phyloP scores from a whole-genome alignment of 2,329 filamentous ascomycete species.

The Magnaporthiopsis rhizophila region DNA sequence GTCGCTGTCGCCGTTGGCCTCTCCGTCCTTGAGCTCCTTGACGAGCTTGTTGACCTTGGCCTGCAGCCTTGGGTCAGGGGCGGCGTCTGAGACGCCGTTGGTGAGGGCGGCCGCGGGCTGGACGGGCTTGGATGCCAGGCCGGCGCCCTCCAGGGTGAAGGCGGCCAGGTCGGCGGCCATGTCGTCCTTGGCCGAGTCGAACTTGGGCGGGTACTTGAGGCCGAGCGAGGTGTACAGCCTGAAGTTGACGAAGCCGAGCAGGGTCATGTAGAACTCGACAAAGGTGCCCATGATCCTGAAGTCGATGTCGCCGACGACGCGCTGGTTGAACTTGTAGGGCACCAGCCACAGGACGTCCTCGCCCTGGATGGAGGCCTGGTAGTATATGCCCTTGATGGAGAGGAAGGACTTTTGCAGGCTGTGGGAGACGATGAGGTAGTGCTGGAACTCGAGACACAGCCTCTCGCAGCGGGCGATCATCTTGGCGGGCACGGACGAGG shows the following conservation, averaged over 20 bases:
- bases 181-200: slow-evolving; percentile 80
- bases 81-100: slow-evolving; percentile 31
- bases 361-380: slow-evolving; percentile 93
- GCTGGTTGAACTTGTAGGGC: slow-evolving; percentile 96
- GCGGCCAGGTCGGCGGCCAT: slow-evolving; percentile 83
- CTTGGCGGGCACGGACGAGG: slow-evolving; percentile 81
- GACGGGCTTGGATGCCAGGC: slow-evolving; percentile 43
- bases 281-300: slow-evolving; percentile 99
- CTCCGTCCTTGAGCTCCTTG: slow-evolving; percentile 52
- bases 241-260: slow-evolving; percentile 95
- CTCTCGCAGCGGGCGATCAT: slow-evolving; percentile 93
- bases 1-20: slow-evolving; percentile 30
- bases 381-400: slow-evolving; percentile 99
- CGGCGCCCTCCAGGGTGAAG: slow-evolving; percentile 76
- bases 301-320: slow-evolving; percentile 87
- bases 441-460: slow-evolving; percentile 90
- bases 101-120: slow-evolving; percentile 31
- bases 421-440: slow-evolving; percentile 90
- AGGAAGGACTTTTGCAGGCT: slow-evolving; percentile 93
- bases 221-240: slow-evolving; percentile 85
- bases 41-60: slow-evolving; percentile 62
- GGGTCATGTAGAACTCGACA: slow-evolving; percentile 95
- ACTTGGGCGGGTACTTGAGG: slow-evolving; percentile 91
- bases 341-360: slow-evolving; percentile 97
- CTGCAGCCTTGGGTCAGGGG: slow-evolving; percentile 54